A percentile compares a stretch with the other conserved stretches of the same genome.
These are phyloP conservation scores for Wilcoxina mikolae DNA, from an alignment of 495 filamentous ascomycete genomes.

Conservation along the genomic window DNA sequence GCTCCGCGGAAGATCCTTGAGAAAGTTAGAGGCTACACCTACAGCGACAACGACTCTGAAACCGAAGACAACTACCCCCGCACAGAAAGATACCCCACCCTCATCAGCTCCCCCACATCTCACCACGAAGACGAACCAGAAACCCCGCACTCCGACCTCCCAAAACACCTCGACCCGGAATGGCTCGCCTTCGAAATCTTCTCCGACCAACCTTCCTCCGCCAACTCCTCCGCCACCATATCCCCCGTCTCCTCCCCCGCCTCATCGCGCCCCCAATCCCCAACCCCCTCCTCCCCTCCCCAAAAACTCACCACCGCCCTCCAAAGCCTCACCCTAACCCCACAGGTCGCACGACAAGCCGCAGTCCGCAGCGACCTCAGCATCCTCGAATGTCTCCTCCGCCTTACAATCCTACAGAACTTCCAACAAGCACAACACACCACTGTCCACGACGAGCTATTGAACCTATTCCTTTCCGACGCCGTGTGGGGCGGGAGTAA, in stretches of 20 bases:
- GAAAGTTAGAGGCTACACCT: conserved; percentile 25
- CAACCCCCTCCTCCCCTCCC: conserved; percentile 19
- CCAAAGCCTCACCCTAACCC: conserved; percentile 10
- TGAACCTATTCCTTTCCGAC: conserved; percentile 80
- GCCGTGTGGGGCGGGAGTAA: conserved; percentile 58
- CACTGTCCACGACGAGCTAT: conserved; percentile 81
- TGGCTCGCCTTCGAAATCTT: conserved; percentile 93
- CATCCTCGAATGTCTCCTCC: conserved; percentile 83
- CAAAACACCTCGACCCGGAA: conserved; percentile 71
- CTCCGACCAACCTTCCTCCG: conserved; percentile 44
- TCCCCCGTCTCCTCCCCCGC: conserved; percentile 11
- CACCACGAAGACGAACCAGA: conserved; percentile 27
- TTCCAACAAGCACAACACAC: conserved; percentile 90
- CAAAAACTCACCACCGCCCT: conserved; percentile 1
- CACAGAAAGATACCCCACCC: not conserved
- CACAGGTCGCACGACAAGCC: not conserved
- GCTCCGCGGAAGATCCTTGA: conserved; percentile 46
- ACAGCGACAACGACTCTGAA: conserved; percentile 20
- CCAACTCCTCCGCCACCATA: conserved; percentile 20
- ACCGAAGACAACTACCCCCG: conserved; percentile 14
- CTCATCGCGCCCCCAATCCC: conserved; percentile 8
- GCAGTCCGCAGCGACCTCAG: conserved; percentile 71
- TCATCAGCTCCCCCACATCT: not conserved
- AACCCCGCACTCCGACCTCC: conserved; percentile 34
- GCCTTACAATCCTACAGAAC: conserved; percentile 85